phyloP scores from a whole-genome alignment of 2,329 filamentous ascomycete genomes.

The Myriosclerotinia curreyana region DNA sequence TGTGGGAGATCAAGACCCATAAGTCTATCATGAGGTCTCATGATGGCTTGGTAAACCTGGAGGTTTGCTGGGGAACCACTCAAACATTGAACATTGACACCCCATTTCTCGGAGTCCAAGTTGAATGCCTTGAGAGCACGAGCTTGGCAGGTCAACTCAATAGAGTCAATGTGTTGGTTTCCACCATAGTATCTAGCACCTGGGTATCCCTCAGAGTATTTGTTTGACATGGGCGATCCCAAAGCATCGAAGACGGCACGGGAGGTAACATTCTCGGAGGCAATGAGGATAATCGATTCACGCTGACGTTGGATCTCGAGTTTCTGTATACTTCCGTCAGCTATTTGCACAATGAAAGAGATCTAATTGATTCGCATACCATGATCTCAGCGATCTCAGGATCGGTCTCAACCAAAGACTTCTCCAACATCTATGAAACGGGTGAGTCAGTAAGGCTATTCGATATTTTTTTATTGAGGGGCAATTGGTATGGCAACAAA shows the following conservation, averaged over 20 bases:
- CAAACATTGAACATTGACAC: constrained; percentile 96
- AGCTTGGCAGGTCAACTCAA: constrained; percentile 92
- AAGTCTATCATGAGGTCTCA: constrained; percentile 90
- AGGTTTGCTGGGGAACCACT: constrained; percentile 94
- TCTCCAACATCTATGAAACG: constrained; percentile 79
- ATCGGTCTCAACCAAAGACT: constrained; percentile 85
- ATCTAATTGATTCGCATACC: constrained; percentile 55
- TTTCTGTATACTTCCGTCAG: constrained; percentile 53
- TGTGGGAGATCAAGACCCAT: constrained; percentile 98
- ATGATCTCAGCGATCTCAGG: constrained; percentile 96
- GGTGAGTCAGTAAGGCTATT: constrained; percentile 27
- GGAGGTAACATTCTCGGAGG: constrained; percentile 98
- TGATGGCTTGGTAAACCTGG: constrained; percentile 96
- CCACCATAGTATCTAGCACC: constrained; percentile 98
- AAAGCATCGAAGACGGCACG: constrained; percentile 97
- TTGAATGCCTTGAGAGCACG: constrained; percentile 91
- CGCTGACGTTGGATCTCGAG: constrained; percentile 94
- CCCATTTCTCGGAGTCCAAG: constrained; percentile 85
- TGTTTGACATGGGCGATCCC: constrained; percentile 94
- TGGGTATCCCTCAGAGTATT: constrained; percentile 98
- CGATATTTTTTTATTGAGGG: not conserved
- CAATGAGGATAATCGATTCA: constrained; percentile 98
- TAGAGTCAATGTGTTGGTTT: constrained; percentile 97
- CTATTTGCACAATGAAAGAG: not conserved
- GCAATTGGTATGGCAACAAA: constrained; percentile 42